A percentile compares a stretch with the other conserved stretches of the same genome.
These are phyloP conservation scores for Tinospora cordifolia DNA, from an alignment of 164 flowering plant genomes.

Conservation along the genomic window DNA sequence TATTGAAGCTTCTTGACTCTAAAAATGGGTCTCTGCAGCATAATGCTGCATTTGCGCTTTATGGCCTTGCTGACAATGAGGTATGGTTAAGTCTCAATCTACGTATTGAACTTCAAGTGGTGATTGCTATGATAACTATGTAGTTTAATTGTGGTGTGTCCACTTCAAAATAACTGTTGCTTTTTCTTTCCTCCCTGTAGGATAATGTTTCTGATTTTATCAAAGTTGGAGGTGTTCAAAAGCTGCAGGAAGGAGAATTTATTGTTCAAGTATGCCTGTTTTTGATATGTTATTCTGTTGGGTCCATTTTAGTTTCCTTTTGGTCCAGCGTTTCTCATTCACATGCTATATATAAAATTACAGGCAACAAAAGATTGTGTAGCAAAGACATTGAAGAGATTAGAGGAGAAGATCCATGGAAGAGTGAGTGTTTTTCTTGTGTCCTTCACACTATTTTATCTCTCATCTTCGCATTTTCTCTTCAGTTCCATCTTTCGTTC, in stretches of 20 bases:
- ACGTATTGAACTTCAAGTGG: not conserved
- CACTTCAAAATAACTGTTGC: not conserved
- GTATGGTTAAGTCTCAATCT: conserved; percentile 26
- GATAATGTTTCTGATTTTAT: conserved; percentile 92
- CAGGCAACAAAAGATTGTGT: conserved; percentile 98
- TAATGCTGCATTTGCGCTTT: conserved; percentile 98
- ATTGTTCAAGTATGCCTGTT: conserved; percentile 74
- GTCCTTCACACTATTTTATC: not conserved
- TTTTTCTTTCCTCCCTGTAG: conserved; percentile 26
- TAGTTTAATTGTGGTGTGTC: not conserved
- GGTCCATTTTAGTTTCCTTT: conserved; percentile 6
- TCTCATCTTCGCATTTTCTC: not conserved
- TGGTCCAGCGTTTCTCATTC: not conserved
- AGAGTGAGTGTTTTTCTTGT: conserved; percentile 45
- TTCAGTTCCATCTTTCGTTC: not conserved
- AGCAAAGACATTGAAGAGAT: conserved; percentile 87
- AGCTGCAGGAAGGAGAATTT: conserved; percentile 95
- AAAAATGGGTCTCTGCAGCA: conserved; percentile 94
- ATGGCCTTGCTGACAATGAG: conserved; percentile 99
- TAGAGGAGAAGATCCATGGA: conserved; percentile 92
- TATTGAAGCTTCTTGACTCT: conserved; percentile 90
- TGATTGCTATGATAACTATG: not conserved
- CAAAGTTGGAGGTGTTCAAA: conserved; percentile 94
- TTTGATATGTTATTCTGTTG: not conserved
- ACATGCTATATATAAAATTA: conserved; percentile 13